phyloP scores from a whole-genome alignment of 2,329 filamentous ascomycete species.

The Beauveria sp. region DNA sequence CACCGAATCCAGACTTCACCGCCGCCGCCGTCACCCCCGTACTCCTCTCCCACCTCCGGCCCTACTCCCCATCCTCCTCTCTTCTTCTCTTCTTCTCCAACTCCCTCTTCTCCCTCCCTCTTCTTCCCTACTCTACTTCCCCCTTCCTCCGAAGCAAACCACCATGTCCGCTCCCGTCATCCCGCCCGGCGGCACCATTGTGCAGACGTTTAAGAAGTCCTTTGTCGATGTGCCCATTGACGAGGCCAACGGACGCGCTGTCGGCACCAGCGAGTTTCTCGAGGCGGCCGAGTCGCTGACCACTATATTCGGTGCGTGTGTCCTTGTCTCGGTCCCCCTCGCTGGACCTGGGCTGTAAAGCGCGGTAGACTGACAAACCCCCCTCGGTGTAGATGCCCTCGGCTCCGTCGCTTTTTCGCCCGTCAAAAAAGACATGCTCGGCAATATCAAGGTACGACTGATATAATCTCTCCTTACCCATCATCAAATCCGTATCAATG shows the following conservation, averaged over 20 bases:
- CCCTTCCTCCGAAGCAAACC: constrained; percentile 1
- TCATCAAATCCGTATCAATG: neutral
- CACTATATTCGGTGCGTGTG: constrained; percentile 66
- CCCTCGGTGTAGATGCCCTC: constrained; percentile 43
- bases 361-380: neutral
- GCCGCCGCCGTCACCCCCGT: too few relatives aligned
- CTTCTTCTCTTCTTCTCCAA: too few relatives aligned
- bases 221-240: constrained; percentile 79
- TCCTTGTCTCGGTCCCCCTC: neutral
- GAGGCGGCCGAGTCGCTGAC: constrained; percentile 83
- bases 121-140: too few relatives aligned
- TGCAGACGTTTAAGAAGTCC: constrained; percentile 75
- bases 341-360: neutral
- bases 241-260: constrained; percentile 63
- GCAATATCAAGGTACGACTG: constrained; percentile 73
- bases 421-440: constrained; percentile 84
- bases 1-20: too few relatives aligned
- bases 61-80: too few relatives aligned
- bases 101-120: too few relatives aligned
- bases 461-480: neutral
- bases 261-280: constrained; percentile 80
- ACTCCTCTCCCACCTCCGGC: too few relatives aligned
- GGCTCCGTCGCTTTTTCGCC: constrained; percentile 73
- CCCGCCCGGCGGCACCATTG: constrained; percentile 67
- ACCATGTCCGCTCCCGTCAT: constrained; percentile 46